Evolutionary conservation across 805 yeast genomes (phyloP).

Genomic region (Candida broadrunensis): DNA sequence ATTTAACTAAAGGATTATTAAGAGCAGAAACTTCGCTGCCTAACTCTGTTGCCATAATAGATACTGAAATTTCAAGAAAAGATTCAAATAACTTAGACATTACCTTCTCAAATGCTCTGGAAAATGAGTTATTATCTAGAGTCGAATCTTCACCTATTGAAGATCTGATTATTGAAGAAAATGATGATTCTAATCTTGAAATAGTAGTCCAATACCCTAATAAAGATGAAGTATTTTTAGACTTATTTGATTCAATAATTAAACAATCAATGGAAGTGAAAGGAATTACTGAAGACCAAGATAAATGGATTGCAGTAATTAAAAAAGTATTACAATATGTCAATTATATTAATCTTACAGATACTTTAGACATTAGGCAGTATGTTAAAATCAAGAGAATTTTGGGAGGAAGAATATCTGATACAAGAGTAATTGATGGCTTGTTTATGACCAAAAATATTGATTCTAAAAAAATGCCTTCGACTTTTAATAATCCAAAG

Average conservation of each 20-base stretch:
- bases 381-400: conserved; percentile 85
- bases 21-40: neutral
- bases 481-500: conserved; percentile 60
- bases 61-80: neutral
- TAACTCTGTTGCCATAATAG: neutral
- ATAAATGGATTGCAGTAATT: conserved; percentile 60
- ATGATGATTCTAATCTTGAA: neutral
- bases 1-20: conserved; percentile 1
- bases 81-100: neutral
- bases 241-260: conserved; percentile 50
- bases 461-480: conserved; percentile 78
- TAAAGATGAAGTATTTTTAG: conserved; percentile 20
- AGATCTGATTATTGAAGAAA: neutral
- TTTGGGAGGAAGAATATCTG: conserved; percentile 66
- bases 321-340: conserved; percentile 51
- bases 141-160: neutral
- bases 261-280: conserved; percentile 64
- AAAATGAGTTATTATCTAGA: neutral
- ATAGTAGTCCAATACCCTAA: neutral
- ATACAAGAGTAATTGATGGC: conserved; percentile 70
- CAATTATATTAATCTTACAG: conserved; percentile 62
- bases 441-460: conserved; percentile 78
- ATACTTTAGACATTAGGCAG: conserved; percentile 80
- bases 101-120: neutral
- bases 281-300: conserved; percentile 40